These are phyloP conservation scores for Albifimbria verrucaria DNA, from an alignment of 2,329 filamentous ascomycete genomes.

Conservation along the genomic window DNA sequence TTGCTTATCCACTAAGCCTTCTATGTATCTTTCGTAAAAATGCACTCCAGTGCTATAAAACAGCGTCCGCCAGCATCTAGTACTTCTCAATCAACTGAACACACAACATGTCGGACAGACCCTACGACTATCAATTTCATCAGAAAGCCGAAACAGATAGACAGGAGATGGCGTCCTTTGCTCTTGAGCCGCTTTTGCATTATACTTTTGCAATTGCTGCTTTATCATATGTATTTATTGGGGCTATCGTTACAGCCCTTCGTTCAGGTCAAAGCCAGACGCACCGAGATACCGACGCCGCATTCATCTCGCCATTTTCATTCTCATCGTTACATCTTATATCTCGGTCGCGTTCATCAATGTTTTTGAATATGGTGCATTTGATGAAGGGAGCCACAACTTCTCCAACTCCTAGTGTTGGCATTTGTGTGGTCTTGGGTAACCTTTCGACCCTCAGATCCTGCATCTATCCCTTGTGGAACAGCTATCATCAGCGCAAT, in stretches of 20 bases:
- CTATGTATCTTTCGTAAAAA: no score
- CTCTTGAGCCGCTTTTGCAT: conserved; percentile 3
- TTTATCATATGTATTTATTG: neutral
- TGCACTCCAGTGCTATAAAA: no score
- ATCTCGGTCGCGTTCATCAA: conserved; percentile 1
- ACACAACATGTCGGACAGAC: no score
- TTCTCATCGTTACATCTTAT: neutral
- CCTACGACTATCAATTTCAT: no score
- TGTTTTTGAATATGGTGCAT: neutral
- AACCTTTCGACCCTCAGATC: neutral
- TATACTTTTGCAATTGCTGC: conserved; percentile 4
- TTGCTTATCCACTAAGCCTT: no score
- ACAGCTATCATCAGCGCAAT: neutral
- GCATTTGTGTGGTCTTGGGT: conserved; percentile 6
- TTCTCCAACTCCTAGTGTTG: neutral
- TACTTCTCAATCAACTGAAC: no score
- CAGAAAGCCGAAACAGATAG: no score
- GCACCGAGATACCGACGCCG: neutral
- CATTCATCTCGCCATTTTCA: neutral
- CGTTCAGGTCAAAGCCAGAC: neutral
- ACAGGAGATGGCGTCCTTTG: no score
- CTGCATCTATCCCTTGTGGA: neutral
- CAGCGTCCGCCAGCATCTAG: no score
- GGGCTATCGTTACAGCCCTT: neutral
- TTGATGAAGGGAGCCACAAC: neutral